Base-by-base conservation (phyloP, 2,329 filamentous ascomycete genomes). In the Colletotrichum orchidophilum region DNA sequence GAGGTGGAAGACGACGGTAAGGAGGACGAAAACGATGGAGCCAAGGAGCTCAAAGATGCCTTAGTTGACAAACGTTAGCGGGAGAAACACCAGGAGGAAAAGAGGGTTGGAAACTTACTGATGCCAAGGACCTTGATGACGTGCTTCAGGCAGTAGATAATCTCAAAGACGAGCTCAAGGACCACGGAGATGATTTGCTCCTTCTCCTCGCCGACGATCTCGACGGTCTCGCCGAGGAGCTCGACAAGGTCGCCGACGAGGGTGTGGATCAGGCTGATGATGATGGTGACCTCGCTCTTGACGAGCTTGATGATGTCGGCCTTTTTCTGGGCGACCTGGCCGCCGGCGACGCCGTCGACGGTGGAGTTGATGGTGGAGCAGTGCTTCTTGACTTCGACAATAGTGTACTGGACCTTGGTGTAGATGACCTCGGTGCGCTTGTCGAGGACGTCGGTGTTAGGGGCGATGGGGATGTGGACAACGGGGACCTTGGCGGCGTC, bases 31-130 rank as follows among this genome's bases (percentile, higher is more conserved):
- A 52, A 71, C 53, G 3, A 71, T 59, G 27, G 69, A 58, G 5
- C 69, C 69, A 12, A 71, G 69, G 9, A 71, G 69, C 53, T 71
- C 69, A 24, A 71, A 71, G 64, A 71, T 69, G 69, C 31, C 63
- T 68, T 68, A 8, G 11, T 35, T 53, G 6, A 3, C 13, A 1
- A 3, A 8, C 6, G 49, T 52, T 18, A 53, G 60, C 24, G 13
- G 3, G 3, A 11, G 4, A 27, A 4, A 6, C 11, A 6, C 2
- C 1, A 1, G 2, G 4, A 5, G 12, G 6, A 3, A 1, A 1
- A 2, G 7, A 21, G 9, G 3, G 2, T 13, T 9, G 13, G 3
- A 1, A 15, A 55, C 64, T 67, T 49, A 67, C 65, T 63, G 39
- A 54, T 55, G 3, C 59, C 46, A n/a, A 68, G 64, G 18, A 42